Conservation (phyloP, 129 eudicot genomes). For the Saposhnikovia divaricata region DNA sequence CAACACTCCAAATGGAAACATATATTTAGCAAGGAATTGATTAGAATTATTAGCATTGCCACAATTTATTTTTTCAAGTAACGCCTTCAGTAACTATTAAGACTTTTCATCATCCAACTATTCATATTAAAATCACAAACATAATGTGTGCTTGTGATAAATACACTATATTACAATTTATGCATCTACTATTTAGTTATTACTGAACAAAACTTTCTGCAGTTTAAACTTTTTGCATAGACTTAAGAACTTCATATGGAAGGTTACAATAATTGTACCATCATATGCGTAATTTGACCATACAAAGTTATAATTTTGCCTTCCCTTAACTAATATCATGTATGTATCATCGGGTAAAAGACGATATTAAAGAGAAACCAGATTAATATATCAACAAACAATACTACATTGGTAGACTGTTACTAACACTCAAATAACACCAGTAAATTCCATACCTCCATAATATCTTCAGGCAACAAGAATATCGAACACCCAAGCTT, state of each 20-base stretch:
- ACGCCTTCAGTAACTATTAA: background rate
- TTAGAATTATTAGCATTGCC: background rate
- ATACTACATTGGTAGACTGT: no score
- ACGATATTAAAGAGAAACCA: background rate
- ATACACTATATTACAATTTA: background rate
- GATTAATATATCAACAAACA: background rate
- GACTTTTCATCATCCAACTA: background rate
- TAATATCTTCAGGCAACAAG: constrained; percentile 91
- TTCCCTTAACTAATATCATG: background rate
- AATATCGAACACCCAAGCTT: constrained; percentile 94
- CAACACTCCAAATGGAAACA: no score
- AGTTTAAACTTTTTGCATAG: background rate
- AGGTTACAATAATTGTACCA: background rate
- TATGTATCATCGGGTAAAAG: background rate
- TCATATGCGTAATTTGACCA: background rate
- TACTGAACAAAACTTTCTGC: background rate
- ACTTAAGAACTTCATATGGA: background rate
- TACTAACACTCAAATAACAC: background rate
- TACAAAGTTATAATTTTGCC: background rate
- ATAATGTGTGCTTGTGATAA: background rate
- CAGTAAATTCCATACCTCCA: constrained; percentile 53
- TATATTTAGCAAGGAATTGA: background rate
- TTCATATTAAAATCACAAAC: background rate
- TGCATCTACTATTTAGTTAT: background rate
- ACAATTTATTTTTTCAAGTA: background rate